Evolutionary conservation across 345 rosid species (phyloP), one percentile per base, ranked within the genome.

Genomic region (Clarkia xantiana): DNA sequence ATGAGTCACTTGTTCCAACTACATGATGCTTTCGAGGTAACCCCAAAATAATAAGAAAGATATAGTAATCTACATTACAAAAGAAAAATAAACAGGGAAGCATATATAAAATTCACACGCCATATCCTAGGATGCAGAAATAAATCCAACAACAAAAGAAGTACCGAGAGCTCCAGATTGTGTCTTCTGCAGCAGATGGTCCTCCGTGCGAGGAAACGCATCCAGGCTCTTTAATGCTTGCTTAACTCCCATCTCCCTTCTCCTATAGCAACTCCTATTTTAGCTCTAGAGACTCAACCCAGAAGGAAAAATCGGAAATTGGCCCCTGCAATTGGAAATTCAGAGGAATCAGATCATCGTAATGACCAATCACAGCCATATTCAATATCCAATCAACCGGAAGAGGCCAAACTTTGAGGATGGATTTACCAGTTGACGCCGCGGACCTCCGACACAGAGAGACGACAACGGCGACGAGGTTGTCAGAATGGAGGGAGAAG

Each of bases 141-240:
- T 11, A 23, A 45, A 13, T 10, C 15, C 12, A 10, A 39, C 40
- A 1, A 4, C 42, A 36, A 17, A 36, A 40, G 14, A 14, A 25
- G 47, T 56, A 89, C 99, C 99, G 10, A 87, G 60, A 17, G 97
- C 99, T 13, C 99, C 99, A 15, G 97, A 80, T 67, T 74, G 95
- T 3, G 99, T 93, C 63, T 87, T 84, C 69, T 70, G 97, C 69
- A 93, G 14, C 72, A 84, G 66, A 56, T 93, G 99, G 23, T 93
- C 99, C 73, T 93, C 99, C 5, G 99, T 81, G 10, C 96, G 90
- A 54, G 96, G 96, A 54, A 87, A 93, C 8, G 99, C 99, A 61
- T 93, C 96, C 11, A 87, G 55, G 71, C 88, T 70, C 80, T 74
- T 76, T 44, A 93, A 54, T 14, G 84, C 88, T 69, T 84, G 99